Evolutionary conservation across 2,329 filamentous ascomycete species (phyloP), one percentile per base, ranked within the genome.

Genomic region (Sarocladiaceae sp.): DNA sequence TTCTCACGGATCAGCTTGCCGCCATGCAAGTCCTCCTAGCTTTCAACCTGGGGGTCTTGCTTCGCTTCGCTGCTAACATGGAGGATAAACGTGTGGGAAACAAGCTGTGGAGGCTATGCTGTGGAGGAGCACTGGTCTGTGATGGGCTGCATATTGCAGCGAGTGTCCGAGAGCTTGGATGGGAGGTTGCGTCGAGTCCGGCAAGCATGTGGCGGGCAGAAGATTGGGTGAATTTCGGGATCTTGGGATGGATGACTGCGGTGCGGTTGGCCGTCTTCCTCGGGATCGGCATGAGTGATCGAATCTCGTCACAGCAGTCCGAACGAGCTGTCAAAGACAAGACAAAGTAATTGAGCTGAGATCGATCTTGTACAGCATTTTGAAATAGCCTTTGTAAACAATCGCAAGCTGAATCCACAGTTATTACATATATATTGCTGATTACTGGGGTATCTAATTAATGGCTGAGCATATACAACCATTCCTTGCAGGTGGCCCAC

Each of bases 81-180:
- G 22, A 50, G 22, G 47, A 31, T 31, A 5, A 18, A 35, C 4
- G 44, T 13, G n/a, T 25, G 26, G 6, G 17, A 35, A 26, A 60
- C 8, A 55, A 60, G 1, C 58, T 71, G 20, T 72, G 69, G 69
- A 59, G 63, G 22, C 37, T 66, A 33, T 52, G 70, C 48, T 69
- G 64, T 53, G 55, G 55, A 59, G 86, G 85, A 58, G 74, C 85
- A 36, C 79, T 80, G 7, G 77, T 84, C 55, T 87, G 86, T 62
- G 84, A 83, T 0, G 66, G 72, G 1, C 64, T 67, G 26, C 66
- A 73, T 28, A 68, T 54, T 13, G 36, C 23, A 17, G 52, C 46
- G 28, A 51, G 35, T 17, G 50, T 50, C 15, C 39, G 52, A 28
- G 54, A 54, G 52, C 39, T 47, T 23, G 54, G 50, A 28, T 52